Conservation (phyloP, 345 rosid genomes). For the Camelina neglecta region DNA sequence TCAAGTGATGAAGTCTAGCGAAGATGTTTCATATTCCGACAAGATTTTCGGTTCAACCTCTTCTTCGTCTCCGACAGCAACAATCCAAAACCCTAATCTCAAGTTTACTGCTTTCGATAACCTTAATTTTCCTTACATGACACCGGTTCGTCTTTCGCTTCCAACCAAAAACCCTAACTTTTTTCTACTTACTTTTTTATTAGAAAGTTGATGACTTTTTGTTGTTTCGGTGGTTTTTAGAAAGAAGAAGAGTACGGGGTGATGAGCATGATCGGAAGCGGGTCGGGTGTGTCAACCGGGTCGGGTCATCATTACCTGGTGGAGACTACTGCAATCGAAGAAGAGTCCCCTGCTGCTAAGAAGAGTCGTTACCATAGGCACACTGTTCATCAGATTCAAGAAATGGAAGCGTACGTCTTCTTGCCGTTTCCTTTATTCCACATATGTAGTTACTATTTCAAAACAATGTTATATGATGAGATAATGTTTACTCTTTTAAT, state of each 20-base stretch:
- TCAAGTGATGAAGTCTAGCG: constrained; percentile 64
- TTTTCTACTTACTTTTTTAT: not conserved
- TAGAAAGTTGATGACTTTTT: not conserved
- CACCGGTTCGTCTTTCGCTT: constrained; percentile 55
- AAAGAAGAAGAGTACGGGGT: constrained; percentile 67
- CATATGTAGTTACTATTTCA: not conserved
- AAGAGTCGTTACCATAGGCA: constrained; percentile 78
- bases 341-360: constrained; percentile 46
- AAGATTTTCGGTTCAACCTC: constrained; percentile 56
- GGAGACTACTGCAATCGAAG: constrained; percentile 44
- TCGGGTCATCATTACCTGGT: constrained; percentile 69
- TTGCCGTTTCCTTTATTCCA: constrained; percentile 1
- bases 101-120: constrained; percentile 61
- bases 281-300: constrained; percentile 65
- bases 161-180: not conserved
- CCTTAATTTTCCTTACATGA: constrained; percentile 51
- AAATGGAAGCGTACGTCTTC: constrained; percentile 81
- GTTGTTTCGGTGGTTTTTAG: not conserved
- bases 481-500: not conserved
- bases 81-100: constrained; percentile 66
- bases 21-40: constrained; percentile 50
- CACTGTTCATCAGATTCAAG: constrained; percentile 82
- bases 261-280: constrained; percentile 64
- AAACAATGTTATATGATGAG: not conserved
- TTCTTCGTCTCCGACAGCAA: constrained; percentile 30